Percentiles rank a stretch among this genome's conserved stretches.
phyloP scores from a whole-genome alignment of 2,329 filamentous ascomycete genomes.

The Lasiodiplodia sp. region DNA sequence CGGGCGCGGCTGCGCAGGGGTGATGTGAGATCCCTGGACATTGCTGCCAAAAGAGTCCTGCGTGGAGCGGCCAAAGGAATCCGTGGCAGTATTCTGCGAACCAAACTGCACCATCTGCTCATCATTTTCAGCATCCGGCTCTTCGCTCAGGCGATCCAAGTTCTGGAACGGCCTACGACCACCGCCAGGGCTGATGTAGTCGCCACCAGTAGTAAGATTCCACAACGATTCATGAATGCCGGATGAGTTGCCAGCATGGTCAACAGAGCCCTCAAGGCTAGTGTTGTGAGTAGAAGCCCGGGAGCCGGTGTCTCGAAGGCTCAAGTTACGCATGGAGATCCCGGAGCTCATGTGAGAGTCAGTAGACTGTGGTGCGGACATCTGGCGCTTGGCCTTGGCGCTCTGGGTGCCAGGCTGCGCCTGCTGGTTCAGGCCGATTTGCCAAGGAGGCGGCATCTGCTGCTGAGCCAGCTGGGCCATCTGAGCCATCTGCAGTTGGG shows the following conservation, averaged over 20 bases:
- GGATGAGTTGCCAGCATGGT: background rate
- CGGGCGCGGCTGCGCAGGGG: background rate
- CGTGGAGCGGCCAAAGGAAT: background rate
- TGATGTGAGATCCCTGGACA: background rate
- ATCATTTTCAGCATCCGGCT: background rate
- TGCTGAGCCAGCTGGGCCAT: background rate
- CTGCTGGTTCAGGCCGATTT: background rate
- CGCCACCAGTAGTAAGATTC: background rate
- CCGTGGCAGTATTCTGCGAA: constrained; percentile 9
- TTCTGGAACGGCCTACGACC: background rate
- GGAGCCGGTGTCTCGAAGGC: background rate
- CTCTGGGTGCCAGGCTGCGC: background rate
- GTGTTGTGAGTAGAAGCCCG: background rate
- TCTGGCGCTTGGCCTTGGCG: background rate
- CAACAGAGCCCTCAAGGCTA: background rate
- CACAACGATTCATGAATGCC: background rate
- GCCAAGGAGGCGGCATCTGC: background rate
- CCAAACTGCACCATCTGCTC: background rate
- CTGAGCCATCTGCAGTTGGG: background rate
- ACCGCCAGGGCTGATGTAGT: background rate
- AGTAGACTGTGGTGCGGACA: background rate
- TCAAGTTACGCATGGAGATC: background rate
- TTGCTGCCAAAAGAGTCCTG: constrained; percentile 9
- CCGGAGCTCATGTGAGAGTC: background rate
- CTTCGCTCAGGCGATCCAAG: background rate